Base-by-base conservation (phyloP, 345 rosid species). In the Euphorbia tirucalli region DNA sequence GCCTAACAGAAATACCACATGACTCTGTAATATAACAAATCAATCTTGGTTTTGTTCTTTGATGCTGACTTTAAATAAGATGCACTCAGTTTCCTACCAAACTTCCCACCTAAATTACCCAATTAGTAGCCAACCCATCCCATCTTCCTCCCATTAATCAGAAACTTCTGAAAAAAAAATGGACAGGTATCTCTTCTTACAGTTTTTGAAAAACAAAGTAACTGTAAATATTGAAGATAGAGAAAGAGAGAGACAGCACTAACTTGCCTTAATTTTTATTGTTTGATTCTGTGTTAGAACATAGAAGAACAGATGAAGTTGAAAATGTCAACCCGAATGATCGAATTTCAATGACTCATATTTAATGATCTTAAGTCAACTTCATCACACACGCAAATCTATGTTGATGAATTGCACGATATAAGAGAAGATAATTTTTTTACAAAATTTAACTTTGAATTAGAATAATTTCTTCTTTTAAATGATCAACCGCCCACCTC, bases 301-400 rank as follows among this genome's bases (percentile, higher is more conserved):
- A 35, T 35, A 35, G 39, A 35, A 7, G 4, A 35, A 35, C 39
- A 35, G 39, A 35, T 35, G 15, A 25, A 18, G 16, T 15, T 24
- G 10, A 28, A 58, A 57, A 18, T 10, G 74, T 46, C 59, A 60
- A 60, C 57, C 30, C 30, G 46, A 21, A 19, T 43, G 55, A 30
- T 46, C 66, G 37, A 61, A 22, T 71, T 55, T 57, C 66, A 22
- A 48, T 3, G 44, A 3, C 37, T 60, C 32, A 15, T 60, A 60
- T 71, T 71, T 46, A 71, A 28, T 71, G 59, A 46, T 32, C 59
- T 21, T 15, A 68, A 68, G 62, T 68, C 71, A 68, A 68, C 62
- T 68, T 37, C 62, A 24, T 41, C 0, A 27, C 24, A 6, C 50
- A 37, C 44, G 18, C 61, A 15, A 57, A 19, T 18, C 19, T 15